Percentiles rank a stretch among this genome's conserved stretches.
phyloP scores from a whole-genome alignment of 805 yeast genomes.

The Tetrapisispora nanseiensis region DNA sequence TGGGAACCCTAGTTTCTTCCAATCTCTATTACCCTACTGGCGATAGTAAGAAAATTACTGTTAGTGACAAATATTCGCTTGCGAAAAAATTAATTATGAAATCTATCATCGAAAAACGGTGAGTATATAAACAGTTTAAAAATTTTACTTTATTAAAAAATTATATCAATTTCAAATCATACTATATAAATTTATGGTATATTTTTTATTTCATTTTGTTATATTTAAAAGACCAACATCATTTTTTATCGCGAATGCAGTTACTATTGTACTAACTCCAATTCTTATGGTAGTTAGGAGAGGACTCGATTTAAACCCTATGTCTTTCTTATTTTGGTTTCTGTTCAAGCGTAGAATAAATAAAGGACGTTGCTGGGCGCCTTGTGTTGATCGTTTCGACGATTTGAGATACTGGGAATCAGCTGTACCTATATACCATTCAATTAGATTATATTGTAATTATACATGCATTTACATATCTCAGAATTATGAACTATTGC shows the following conservation, averaged over 20 bases:
- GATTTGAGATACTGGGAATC: slow-evolving; percentile 32
- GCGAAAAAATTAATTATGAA: no score
- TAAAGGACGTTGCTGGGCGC: slow-evolving; percentile 35
- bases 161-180: no score
- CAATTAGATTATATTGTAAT: not conserved
- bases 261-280: slow-evolving; percentile 6
- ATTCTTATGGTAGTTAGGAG: slow-evolving; percentile 9
- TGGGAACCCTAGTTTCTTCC: no score
- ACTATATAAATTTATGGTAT: not conserved
- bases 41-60: no score
- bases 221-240: slow-evolving; percentile 20
- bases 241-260: slow-evolving; percentile 19
- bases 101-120: no score
- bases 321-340: slow-evolving; percentile 9
- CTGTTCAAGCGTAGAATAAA: slow-evolving; percentile 24
- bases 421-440: slow-evolving; percentile 30
- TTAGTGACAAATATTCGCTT: no score
- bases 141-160: no score
- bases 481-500: no score
- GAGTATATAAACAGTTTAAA: no score
- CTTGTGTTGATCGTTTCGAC: slow-evolving; percentile 27
- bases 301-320: slow-evolving; percentile 9
- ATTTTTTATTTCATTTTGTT: not conserved
- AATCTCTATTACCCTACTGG: no score
- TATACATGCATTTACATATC: no score